A percentile compares a stretch with the other conserved stretches of the same genome.
Conservation (phyloP, 495 filamentous ascomycete species). For the Evansstolkia leycettana region DNA sequence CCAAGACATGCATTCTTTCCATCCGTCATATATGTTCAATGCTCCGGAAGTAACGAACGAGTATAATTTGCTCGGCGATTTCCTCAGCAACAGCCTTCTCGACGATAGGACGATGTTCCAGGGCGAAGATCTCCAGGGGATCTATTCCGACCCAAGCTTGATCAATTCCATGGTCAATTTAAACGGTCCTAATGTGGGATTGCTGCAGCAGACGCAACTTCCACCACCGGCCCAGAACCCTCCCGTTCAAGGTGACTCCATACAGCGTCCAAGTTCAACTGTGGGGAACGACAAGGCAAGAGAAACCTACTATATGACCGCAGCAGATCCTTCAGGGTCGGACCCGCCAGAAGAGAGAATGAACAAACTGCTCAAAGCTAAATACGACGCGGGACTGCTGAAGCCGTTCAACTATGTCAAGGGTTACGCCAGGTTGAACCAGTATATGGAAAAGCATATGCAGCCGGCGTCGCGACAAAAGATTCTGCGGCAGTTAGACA, state of each 20-base stretch:
- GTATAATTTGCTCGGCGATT: conserved; percentile 92
- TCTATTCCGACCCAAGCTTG: conserved; percentile 44
- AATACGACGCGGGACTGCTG: conserved; percentile 86
- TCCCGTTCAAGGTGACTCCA: conserved; percentile 39
- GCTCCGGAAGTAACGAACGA: conserved; percentile 89
- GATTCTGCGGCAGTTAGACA: conserved; percentile 80
- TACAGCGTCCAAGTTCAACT: conserved; percentile 44
- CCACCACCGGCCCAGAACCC: conserved; percentile 27
- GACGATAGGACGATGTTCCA: conserved; percentile 61
- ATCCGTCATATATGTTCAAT: conserved; percentile 92
- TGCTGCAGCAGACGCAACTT: conserved; percentile 25
- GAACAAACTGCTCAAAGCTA: conserved; percentile 87
- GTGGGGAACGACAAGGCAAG: conserved; percentile 68
- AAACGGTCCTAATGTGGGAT: conserved; percentile 15
- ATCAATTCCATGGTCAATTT: conserved; percentile 36
- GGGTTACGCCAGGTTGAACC: conserved; percentile 77
- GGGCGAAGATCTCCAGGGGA: conserved; percentile 45
- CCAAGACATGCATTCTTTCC: conserved; percentile 87
- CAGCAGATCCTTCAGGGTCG: conserved; percentile 86
- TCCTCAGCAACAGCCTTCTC: conserved; percentile 75
- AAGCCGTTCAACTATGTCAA: conserved; percentile 98
- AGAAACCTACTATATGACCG: conserved; percentile 90
- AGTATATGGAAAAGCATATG: conserved; percentile 84
- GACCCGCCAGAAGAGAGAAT: conserved; percentile 88
- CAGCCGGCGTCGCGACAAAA: conserved; percentile 65